A percentile compares a stretch with the other conserved stretches of the same genome.
Conservation (phyloP, 2,329 filamentous ascomycete species). For the Mycosphaerella sp. region DNA sequence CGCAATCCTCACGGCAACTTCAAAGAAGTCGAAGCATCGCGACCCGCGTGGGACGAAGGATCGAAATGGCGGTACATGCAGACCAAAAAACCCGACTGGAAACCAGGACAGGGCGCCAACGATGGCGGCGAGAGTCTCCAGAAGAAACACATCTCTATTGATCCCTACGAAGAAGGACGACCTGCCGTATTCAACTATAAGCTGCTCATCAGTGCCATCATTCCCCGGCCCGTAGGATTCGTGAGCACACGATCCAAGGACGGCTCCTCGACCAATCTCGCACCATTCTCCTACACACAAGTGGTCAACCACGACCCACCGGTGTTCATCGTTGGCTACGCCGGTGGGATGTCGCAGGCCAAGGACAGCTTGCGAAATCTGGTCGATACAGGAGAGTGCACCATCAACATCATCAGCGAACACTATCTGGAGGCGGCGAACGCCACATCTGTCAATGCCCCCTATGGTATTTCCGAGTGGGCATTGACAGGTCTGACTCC, state of each 20-base stretch:
- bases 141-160: slow-evolving; percentile 66
- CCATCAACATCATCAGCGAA: slow-evolving; percentile 80
- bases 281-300: slow-evolving; percentile 83
- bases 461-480: slow-evolving; percentile 74
- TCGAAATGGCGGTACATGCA: slow-evolving; percentile 53
- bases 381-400: slow-evolving; percentile 62
- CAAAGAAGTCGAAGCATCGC: slow-evolving; percentile 61
- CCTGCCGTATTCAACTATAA: slow-evolving; percentile 76
- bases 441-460: slow-evolving; percentile 69
- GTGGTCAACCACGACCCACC: slow-evolving; percentile 81
- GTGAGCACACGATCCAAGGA: slow-evolving; percentile 55
- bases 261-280: slow-evolving; percentile 65
- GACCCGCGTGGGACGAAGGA: slow-evolving; percentile 53
- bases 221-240: slow-evolving; percentile 73
- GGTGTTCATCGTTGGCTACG: slow-evolving; percentile 63
- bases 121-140: slow-evolving; percentile 43
- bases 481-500: slow-evolving; percentile 68
- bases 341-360: slow-evolving; percentile 51
- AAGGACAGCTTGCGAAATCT: slow-evolving; percentile 80
- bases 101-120: slow-evolving; percentile 61
- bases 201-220: slow-evolving; percentile 74
- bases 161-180: slow-evolving; percentile 69
- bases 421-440: slow-evolving; percentile 85
- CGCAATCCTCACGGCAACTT: slow-evolving; percentile 60
- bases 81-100: slow-evolving; percentile 61